Evolutionary conservation across 164 flowering plant genomes (phyloP), one percentile per base, ranked within the genome.

Genomic region (Liquidambar formosana): DNA sequence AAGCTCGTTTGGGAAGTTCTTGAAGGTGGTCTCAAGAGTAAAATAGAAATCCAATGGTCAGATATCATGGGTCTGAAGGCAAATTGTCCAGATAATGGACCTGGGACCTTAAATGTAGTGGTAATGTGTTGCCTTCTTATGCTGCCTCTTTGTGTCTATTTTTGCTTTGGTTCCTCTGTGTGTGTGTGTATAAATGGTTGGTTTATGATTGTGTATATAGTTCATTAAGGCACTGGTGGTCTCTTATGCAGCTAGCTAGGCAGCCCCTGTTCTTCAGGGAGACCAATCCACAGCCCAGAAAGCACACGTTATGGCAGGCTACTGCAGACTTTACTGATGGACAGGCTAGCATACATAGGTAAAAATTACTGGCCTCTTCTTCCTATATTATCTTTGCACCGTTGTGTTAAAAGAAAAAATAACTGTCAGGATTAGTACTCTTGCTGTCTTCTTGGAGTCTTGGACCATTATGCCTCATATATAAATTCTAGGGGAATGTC

Each of bases 1-100:
- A 92, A 92, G 75, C 90, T 92, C 62, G 97, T 92, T 5, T 92
- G 97, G 97, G 97, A 92, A 78, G 88, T 92, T 79, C 93, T 92
- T 70, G 91, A 88, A 47, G 89, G 93, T 69, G 91, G 93, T 26
- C 84, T 92, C n/a, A 92, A 92, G 81, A 87, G 88, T 73, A 92
- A 92, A 81, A 84, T 92, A 68, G 97, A 92, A 79, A 85, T 92
- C 16, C 94, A 92, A 47, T 92, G 95, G 95, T 88, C 97, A n/a
- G 97, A 92, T 81, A 88, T 92, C 21, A 81, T 84, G 80, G 90
- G 79, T 66, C 41, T 92, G 76, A 92, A 85, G 74, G 97, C 95
- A 38, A 79, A 76, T 56, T 88, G 82, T 73, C 88, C 93, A 4
- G 93, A 85, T 13, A 72, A 76, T 70, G 86, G 79, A 27, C 89